Evolutionary conservation across 179 eudicot genomes (phyloP).

Genomic region (Sideroxylon spinosum): DNA sequence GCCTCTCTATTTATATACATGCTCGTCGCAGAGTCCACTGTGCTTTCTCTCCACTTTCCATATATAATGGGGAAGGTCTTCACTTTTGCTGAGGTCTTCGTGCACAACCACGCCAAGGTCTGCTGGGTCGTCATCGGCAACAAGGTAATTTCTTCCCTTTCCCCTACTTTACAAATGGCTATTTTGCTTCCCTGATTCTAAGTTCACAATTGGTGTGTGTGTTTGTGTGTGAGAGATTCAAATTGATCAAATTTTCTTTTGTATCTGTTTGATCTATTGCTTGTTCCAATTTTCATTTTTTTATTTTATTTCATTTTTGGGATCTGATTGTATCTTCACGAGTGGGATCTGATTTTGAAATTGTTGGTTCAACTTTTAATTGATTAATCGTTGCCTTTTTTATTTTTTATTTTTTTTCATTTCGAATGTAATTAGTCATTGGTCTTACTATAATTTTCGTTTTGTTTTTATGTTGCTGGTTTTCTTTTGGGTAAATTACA

Average conservation of each 20-base stretch:
- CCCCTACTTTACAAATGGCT: background rate
- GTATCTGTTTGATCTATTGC: background rate
- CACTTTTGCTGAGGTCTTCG: constrained; percentile 23
- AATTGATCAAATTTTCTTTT: background rate
- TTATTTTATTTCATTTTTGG: background rate
- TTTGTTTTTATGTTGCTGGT: no score
- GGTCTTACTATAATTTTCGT: no score
- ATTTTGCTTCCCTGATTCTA: no score
- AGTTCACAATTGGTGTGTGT: no score
- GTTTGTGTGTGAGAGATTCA: background rate
- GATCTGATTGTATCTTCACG: background rate
- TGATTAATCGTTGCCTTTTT: background rate
- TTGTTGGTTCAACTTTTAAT: background rate
- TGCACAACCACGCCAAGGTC: constrained; percentile 21
- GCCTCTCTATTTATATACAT: no score
- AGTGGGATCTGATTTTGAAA: no score
- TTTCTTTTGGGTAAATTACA: no score
- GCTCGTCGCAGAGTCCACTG: no score
- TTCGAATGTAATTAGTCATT: no score
- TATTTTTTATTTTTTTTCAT: no score
- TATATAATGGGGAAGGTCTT: constrained; percentile 18
- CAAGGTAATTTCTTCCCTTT: constrained; percentile 14
- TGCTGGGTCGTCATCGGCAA: constrained; percentile 27
- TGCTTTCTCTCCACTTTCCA: background rate
- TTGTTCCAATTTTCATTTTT: no score